Conservation (phyloP, 2,329 filamentous ascomycete genomes). For the Atkinsonella texensis region DNA sequence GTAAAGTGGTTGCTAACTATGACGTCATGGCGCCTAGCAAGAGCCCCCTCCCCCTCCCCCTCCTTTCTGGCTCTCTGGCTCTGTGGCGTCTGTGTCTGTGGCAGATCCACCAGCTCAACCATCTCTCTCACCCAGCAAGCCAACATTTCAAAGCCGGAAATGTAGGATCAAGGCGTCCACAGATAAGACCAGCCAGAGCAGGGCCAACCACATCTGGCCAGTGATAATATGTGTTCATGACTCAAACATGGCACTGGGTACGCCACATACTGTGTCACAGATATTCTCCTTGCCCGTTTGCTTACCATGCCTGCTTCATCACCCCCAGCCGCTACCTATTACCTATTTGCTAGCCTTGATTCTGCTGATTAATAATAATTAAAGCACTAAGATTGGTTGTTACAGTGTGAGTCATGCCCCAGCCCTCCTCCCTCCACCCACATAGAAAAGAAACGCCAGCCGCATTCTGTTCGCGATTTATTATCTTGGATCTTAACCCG, state of each 20-base stretch:
- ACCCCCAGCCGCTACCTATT: too few species aligned
- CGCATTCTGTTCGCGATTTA: not conserved
- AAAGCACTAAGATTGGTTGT: not conserved
- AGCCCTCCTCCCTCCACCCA: not conserved
- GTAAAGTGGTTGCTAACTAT: conserved; percentile 1
- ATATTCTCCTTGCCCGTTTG: too few species aligned
- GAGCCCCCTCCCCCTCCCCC: not conserved
- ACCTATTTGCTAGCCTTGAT: not conserved
- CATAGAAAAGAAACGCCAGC: not conserved
- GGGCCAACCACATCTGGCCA: not conserved
- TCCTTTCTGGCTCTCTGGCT: too few species aligned
- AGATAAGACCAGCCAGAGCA: not conserved
- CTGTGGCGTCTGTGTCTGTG: too few species aligned
- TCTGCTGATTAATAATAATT: not conserved
- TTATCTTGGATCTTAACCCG: not conserved
- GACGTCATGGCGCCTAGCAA: not conserved
- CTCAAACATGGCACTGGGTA: not conserved
- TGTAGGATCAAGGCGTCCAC: too few species aligned
- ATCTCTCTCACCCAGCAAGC: too few species aligned
- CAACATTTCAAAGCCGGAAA: too few species aligned
- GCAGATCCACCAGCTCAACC: too few species aligned
- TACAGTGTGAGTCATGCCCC: not conserved
- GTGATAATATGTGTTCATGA: not conserved
- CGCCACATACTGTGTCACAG: not conserved
- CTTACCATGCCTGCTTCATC: too few species aligned